These are phyloP conservation scores for Fomes fomentarius DNA, from an alignment of 1,284 basidiomycete genomes.

Conservation along the genomic window DNA sequence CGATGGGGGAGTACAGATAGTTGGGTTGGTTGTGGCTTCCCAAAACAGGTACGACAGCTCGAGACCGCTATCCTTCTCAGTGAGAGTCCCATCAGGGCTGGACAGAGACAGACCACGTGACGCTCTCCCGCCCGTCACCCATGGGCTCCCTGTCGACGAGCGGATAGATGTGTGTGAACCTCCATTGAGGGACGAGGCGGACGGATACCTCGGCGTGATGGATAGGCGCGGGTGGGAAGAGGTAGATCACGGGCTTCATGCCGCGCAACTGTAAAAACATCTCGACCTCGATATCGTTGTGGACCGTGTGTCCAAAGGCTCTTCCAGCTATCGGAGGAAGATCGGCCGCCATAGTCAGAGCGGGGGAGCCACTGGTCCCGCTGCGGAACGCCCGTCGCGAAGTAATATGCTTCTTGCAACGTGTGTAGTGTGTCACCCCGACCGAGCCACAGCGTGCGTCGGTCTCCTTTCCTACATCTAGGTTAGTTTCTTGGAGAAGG, in stretches of 20 bases:
- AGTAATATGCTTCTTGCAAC: too few species aligned
- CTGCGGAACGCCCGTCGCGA: too few species aligned
- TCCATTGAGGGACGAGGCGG: background rate
- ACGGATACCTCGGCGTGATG: background rate
- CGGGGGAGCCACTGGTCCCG: too few species aligned
- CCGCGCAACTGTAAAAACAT: background rate
- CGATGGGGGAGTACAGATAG: background rate
- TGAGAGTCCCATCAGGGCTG: slow-evolving; percentile 21
- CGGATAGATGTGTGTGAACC: slow-evolving; percentile 8
- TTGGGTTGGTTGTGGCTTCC: background rate
- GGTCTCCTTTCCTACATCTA: too few species aligned
- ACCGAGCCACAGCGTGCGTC: too few species aligned
- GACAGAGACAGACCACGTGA: slow-evolving; percentile 33
- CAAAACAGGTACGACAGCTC: slow-evolving; percentile 30
- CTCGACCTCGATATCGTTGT: too few species aligned
- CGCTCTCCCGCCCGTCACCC: slow-evolving; percentile 5
- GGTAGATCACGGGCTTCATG: slow-evolving; percentile 2
- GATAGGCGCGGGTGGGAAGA: background rate
- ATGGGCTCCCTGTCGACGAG: background rate
- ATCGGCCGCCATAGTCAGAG: too few species aligned
- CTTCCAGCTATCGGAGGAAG: too few species aligned
- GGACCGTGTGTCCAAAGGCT: too few species aligned
- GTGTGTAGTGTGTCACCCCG: too few species aligned
- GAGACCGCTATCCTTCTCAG: slow-evolving; percentile 22
- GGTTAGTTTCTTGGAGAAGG: too few species aligned